Conservation (phyloP, 305 asterid genomes). For the Rubia balearica region DNA sequence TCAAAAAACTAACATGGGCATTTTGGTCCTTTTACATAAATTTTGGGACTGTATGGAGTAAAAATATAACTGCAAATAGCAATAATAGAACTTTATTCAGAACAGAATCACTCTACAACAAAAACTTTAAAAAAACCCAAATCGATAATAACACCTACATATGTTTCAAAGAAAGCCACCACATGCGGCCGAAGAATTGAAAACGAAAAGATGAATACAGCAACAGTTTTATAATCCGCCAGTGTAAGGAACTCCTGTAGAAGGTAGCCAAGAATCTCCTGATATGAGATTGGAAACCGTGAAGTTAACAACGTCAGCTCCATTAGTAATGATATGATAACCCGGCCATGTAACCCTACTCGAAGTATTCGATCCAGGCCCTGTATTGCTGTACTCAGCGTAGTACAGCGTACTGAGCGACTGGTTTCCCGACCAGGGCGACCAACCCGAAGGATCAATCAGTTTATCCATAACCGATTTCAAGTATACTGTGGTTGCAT, state of each 20-base stretch:
- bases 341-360: conserved; percentile 66
- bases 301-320: conserved; percentile 39
- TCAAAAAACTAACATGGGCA: no score
- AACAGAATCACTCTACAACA: background rate
- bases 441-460: background rate
- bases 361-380: conserved; percentile 53
- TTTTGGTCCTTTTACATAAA: no score
- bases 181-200: no score
- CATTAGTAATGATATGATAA: conserved; percentile 31
- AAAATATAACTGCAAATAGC: no score
- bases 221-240: conserved; percentile 8
- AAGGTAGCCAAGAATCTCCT: conserved; percentile 58
- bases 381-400: conserved; percentile 52
- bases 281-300: conserved; percentile 42
- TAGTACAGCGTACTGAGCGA: conserved; percentile 58
- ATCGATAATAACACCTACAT: background rate
- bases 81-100: no score
- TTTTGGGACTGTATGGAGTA: no score
- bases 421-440: conserved; percentile 18
- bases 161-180: background rate
- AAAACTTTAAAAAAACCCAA: background rate
- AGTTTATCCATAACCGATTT: conserved; percentile 9
- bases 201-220: background rate
- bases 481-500: conserved; percentile 21
- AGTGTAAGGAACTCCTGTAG: conserved; percentile 40